Evolutionary conservation across 2,329 filamentous ascomycete genomes (phyloP), one percentile per base, ranked within the genome.

Genomic region (Leptographium wingfieldii): DNA sequence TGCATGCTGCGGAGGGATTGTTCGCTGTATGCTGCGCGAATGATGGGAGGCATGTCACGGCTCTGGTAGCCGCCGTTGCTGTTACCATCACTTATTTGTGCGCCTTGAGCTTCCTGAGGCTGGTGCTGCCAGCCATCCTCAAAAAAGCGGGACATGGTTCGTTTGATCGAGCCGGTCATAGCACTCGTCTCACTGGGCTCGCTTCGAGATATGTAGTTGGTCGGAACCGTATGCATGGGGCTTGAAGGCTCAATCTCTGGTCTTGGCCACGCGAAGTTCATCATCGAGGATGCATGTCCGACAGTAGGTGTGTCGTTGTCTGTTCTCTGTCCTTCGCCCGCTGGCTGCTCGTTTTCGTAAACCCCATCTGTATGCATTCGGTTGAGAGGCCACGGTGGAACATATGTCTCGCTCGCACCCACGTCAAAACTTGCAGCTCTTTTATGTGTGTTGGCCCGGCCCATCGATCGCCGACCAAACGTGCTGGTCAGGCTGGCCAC

Each of bases 401-500:
- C 27, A 27, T 12, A 16, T 5, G 49, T 7, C 7, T 52, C 49
- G 3, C 5, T 19, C 9, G 27, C 49, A 16, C 49, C 49, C 27
- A 52, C 49, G 25, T 52, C 43, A 51, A 29, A 25, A 7, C 56
- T 51, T 19, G 27, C 29, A n/a, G 16, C 29, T 9, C 43, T 29
- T n/a, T 29, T 38, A 59, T 65, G 62, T 5, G 25, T 64, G 59
- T 70, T 74, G 19, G 73, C 72, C 54, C 78, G 66, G 64, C 85
- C 88, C 48, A 77, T 78, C 1, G 88, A 87, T 60, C 87, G 83
- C 66, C 86, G 88, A 46, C 83, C 81, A 68, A 95, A 92, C 55
- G 87, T 87, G 65, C 82, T 86, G 16, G 88, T 81, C 64, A 94
- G 87, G 70, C 86, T 91, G 56, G 87, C 86, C 67, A 90, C 86